phyloP scores from a whole-genome alignment of 2,329 filamentous ascomycete species.

The Fusarium sp. region DNA sequence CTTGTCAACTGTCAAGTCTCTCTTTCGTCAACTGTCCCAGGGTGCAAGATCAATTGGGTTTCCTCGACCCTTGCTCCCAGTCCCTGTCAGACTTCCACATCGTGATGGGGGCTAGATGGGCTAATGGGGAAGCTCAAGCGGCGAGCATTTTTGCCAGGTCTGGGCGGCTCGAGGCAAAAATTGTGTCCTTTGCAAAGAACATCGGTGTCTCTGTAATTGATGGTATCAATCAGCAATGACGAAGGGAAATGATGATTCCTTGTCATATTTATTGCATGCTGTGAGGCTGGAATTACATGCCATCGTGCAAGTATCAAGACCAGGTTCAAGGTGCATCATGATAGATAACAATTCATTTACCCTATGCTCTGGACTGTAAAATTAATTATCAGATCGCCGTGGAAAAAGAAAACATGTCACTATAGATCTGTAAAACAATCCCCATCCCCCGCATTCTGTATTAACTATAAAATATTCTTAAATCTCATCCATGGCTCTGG shows the following conservation, averaged over 20 bases:
- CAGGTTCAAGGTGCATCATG: neutral
- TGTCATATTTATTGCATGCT: neutral
- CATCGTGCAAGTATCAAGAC: neutral
- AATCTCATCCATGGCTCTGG: conserved; percentile 6
- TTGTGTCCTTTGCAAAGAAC: neutral
- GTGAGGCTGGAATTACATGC: conserved; percentile 23
- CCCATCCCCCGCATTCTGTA: conserved; percentile 19
- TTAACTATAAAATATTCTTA: conserved; percentile 3
- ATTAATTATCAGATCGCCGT: neutral
- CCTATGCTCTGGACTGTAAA: neutral
- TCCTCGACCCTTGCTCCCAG: conserved; percentile 1
- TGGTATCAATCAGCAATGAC: neutral
- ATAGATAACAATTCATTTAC: neutral
- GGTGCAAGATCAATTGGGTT: neutral
- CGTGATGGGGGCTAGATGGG: neutral
- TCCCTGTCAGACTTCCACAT: conserved; percentile 5
- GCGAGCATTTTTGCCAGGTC: neutral
- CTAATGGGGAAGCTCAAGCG: neutral
- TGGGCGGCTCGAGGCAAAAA: neutral
- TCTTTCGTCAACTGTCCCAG: neutral
- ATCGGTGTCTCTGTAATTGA: neutral
- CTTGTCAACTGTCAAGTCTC: conserved; percentile 6
- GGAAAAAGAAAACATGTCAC: conserved; percentile 4
- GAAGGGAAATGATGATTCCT: neutral
- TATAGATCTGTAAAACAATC: conserved; percentile 20